phyloP scores from a whole-genome alignment of 1,284 basidiomycete species.

The Austropuccinia psidii region DNA sequence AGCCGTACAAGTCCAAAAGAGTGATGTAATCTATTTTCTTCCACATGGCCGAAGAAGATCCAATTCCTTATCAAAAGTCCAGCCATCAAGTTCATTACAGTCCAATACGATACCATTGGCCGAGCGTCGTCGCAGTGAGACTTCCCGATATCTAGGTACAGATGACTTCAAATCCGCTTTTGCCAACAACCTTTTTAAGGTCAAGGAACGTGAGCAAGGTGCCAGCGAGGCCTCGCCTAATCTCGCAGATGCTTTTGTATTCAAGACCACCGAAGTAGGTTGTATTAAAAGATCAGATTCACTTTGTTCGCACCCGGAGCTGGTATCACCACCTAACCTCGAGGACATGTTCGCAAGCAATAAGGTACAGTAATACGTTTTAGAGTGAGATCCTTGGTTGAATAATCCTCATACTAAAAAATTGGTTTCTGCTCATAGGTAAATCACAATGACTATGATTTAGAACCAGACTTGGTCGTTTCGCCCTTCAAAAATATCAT shows the following conservation, averaged over 20 bases:
- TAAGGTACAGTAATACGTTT: too few species aligned
- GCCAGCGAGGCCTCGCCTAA: background rate
- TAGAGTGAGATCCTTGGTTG: too few species aligned
- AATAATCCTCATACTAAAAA: too few species aligned
- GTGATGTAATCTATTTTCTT: background rate
- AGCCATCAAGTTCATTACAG: too few species aligned
- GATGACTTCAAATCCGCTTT: constrained; percentile 30
- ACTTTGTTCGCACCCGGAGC: too few species aligned
- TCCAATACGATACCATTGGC: background rate
- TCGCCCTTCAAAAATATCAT: too few species aligned
- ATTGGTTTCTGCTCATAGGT: too few species aligned
- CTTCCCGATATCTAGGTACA: constrained; percentile 21
- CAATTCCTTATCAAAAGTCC: background rate
- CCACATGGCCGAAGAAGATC: background rate
- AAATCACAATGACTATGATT: too few species aligned
- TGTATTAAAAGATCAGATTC: too few species aligned
- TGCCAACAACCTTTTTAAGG: constrained; percentile 14
- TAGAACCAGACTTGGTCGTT: too few species aligned
- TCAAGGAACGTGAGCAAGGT: constrained; percentile 18
- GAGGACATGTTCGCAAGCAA: too few species aligned
- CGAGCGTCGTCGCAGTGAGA: constrained; percentile 33
- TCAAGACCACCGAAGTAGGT: background rate
- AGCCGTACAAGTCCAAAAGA: background rate
- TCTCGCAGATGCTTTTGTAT: background rate
- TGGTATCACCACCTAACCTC: too few species aligned